A percentile compares a stretch with the other conserved stretches of the same genome.
phyloP scores from a whole-genome alignment of 2,329 filamentous ascomycete genomes.

The Zasmidium citrigriseum region DNA sequence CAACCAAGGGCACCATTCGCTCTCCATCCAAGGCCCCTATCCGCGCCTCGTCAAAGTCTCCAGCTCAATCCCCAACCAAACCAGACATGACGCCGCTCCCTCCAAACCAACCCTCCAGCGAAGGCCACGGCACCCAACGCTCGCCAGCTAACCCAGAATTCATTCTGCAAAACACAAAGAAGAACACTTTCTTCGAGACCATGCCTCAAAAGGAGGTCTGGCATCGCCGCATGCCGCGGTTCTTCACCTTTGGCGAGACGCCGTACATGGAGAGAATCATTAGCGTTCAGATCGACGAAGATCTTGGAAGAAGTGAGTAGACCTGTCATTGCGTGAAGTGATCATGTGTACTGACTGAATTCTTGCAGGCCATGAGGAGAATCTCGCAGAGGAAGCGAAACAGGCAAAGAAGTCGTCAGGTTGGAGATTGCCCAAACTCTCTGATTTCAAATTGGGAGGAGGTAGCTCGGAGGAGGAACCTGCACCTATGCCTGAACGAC shows the following conservation, averaged over 20 bases:
- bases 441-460: no score
- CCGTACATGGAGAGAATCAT: constrained; percentile 28
- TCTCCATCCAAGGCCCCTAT: background rate
- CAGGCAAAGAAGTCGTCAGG: no score
- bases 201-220: constrained; percentile 32
- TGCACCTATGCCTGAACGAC: no score
- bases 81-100: background rate
- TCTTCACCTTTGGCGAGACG: constrained; percentile 36
- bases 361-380: constrained; percentile 6
- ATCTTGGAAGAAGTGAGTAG: constrained; percentile 30
- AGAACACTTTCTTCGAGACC: constrained; percentile 32
- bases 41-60: no score
- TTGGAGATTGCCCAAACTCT: no score
- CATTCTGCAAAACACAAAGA: background rate
- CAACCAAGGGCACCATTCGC: background rate
- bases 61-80: background rate
- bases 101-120: background rate
- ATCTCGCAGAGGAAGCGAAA: background rate
- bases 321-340: background rate
- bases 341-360: no score
- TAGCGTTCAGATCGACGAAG: constrained; percentile 31
- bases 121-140: constrained; percentile 8
- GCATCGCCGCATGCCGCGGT: constrained; percentile 31
- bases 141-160: constrained; percentile 23
- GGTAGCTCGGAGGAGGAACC: no score